Base-by-base conservation (phyloP, 768 basidiomycete genomes). In the Termitomyces heimii region DNA sequence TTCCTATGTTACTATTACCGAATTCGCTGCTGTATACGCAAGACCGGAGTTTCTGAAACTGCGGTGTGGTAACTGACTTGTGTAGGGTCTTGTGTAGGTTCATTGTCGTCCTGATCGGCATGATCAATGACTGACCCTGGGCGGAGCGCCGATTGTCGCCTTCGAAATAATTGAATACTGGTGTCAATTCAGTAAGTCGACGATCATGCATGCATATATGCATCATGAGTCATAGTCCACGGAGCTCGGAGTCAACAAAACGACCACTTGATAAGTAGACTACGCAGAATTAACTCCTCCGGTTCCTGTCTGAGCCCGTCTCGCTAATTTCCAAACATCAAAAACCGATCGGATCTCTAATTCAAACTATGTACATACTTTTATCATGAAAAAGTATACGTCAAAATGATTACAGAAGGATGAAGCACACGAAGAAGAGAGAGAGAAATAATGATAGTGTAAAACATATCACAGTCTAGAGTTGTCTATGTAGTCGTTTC, bases 381-480 rank as follows among this genome's bases (percentile, higher is more conserved):
- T 18, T n/a, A 16, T 18, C 28, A 10, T 3, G 13, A 8, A 34
- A 7, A 37, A 37, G 32, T 10, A 18, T 1, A 20, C n/a, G 10
- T 40, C 8, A 40, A 40, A 40, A 39, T n/a, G 39, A 40, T 40
- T n/a, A 9, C 2, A 20, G 4, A n/a, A 39, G 18, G 14, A 5
- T 18, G 1, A 12, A 14, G 20, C 29, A 46, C 29, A 46, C 39
- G 45, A 10, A 20, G 5, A 22, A 32, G 34, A 46, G 24, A 54
- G n/a, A n/a, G n/a, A n/a, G n/a, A 16, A 53, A 53, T 48, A 44
- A 52, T 35, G 40, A 32, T 45, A 22, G 43, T 44, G 51, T 37
- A 16, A 49, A 57, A 40, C 51, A 28, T 20, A 51, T 51, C 50
- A 39, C 40, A 52, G 51, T 52, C 51, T 52, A 52, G 34, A 51